Evolutionary conservation across 2,329 filamentous ascomycete genomes (phyloP), one percentile per base, ranked within the genome.

Genomic region (Penicillium sp.): DNA sequence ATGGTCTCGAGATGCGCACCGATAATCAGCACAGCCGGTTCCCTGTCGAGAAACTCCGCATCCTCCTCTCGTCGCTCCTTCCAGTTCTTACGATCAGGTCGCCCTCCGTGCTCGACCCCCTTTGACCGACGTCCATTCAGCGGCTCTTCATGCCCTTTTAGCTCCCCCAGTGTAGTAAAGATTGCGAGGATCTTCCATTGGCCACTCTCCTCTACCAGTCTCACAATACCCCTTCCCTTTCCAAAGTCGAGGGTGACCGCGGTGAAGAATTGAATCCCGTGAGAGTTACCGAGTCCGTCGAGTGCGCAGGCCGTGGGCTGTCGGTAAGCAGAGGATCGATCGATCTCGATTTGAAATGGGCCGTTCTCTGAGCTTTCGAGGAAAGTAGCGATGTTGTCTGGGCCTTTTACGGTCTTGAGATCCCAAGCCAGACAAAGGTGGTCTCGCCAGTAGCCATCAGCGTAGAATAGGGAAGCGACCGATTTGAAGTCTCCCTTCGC

Each of bases 171-270:
- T 0, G 81, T 79, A 0, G 88, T 91, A 68, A 86, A 90, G 0
- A 91, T 68, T 1, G 86, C 88, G 64, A 86, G 89, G 0, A 86
- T 83, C 71, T 87, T 89, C 87, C 87, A 91, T 5, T 76, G 61
- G 2, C 73, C 75, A 0, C 74, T 75, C 8, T 76, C 72, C 64
- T 78, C 73, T 0, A 75, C 75, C 0, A 91, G 71, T 5, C 86
- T 78, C 0, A 85, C 79, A 1, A 90, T 66, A 1, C 89, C 89
- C 1, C 80, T 74, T 0, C 88, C 90, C 0, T 67, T 67, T 0
- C 88, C 88, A 1, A 85, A 67, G 6, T 79, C 75, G 0, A 85
- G 88, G 3, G 84, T 79, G 29, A 88, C 75, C 0, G 73, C 80
- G 55, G 88, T 75, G 67, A 87, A 89, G 61, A 85, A 85, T 52